Conservation (phyloP, 805 yeast species). For the Ogataea pignaliae region DNA sequence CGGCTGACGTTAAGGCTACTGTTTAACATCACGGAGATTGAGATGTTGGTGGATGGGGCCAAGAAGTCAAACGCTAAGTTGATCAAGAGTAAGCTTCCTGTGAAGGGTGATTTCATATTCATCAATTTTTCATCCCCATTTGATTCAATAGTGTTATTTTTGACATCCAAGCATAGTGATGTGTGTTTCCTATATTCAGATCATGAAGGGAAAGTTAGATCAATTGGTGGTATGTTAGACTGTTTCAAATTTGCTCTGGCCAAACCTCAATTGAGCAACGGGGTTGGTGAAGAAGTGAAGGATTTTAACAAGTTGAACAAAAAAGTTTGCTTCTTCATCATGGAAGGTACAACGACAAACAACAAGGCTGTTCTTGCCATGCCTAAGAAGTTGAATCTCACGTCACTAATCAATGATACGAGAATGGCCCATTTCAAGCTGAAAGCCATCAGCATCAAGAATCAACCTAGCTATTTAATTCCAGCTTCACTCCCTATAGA, state of each 20-base stretch:
- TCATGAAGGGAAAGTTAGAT: constrained; percentile 5
- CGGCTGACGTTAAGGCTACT: constrained; percentile 29
- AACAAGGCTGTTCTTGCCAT: constrained; percentile 72
- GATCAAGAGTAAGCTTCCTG: constrained; percentile 32
- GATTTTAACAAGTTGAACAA: constrained; percentile 29
- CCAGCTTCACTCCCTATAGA: constrained; percentile 31
- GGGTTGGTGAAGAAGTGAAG: neutral
- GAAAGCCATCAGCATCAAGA: constrained; percentile 36
- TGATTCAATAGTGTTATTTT: constrained; percentile 39
- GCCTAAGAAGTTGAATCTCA: constrained; percentile 23
- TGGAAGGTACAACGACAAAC: constrained; percentile 85
- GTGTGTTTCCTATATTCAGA: constrained; percentile 17
- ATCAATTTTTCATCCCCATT: constrained; percentile 57
- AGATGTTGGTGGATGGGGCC: constrained; percentile 43
- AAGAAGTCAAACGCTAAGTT: constrained; percentile 37
- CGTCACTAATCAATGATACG: constrained; percentile 4
- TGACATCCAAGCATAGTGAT: constrained; percentile 9
- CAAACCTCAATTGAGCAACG: constrained; percentile 4
- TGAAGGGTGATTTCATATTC: constrained; percentile 45
- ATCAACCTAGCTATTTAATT: constrained; percentile 33
- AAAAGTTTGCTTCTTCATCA: constrained; percentile 51
- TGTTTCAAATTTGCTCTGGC: constrained; percentile 18
- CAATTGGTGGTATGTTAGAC: constrained; percentile 9
- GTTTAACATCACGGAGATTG: constrained; percentile 26
- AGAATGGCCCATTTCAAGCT: constrained; percentile 16